phyloP scores from a whole-genome alignment of 495 filamentous ascomycete genomes.

The Neurospora intermedia region DNA sequence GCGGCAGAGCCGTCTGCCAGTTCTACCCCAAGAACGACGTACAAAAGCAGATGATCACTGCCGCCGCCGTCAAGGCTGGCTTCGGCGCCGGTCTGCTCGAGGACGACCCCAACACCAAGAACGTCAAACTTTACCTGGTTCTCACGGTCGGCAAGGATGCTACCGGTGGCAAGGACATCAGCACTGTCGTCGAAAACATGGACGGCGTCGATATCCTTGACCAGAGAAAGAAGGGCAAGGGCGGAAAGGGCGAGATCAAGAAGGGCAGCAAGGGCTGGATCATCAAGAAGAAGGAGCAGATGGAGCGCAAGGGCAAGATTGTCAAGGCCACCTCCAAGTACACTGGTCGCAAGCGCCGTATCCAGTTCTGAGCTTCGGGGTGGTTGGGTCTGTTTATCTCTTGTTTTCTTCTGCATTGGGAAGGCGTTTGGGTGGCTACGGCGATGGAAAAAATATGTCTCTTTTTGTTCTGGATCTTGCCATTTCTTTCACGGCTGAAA shows the following conservation, averaged over 20 bases:
- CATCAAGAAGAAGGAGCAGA: constrained; percentile 87
- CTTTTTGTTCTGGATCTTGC: not conserved
- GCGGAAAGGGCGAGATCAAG: constrained; percentile 41
- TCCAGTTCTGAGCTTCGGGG: constrained; percentile 30
- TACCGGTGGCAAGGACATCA: constrained; percentile 63
- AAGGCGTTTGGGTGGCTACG: constrained; percentile 10
- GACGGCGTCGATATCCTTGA: constrained; percentile 80
- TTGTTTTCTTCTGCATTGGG: constrained; percentile 3
- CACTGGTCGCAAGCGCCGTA: constrained; percentile 76
- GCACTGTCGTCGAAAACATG: constrained; percentile 75
- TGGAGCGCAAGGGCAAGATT: constrained; percentile 86
- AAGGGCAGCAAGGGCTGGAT: constrained; percentile 91
- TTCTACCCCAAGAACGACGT: constrained; percentile 95
- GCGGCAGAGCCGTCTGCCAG: constrained; percentile 87
- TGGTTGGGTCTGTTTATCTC: not conserved
- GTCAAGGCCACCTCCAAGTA: constrained; percentile 87
- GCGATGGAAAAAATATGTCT: constrained; percentile 3
- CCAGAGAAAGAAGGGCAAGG: constrained; percentile 45
- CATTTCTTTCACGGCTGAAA: not conserved
- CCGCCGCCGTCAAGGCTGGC: constrained; percentile 80
- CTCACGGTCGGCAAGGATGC: constrained; percentile 78
- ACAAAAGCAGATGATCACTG: constrained; percentile 83
- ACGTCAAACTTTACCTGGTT: constrained; percentile 86
- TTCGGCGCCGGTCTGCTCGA: constrained; percentile 93
- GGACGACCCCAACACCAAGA: constrained; percentile 94